Percentiles rank a stretch among this genome's conserved stretches.
Evolutionary conservation across 192 early-diverging fungal species (phyloP).

Genomic region (Geosiphon pyriformis): DNA sequence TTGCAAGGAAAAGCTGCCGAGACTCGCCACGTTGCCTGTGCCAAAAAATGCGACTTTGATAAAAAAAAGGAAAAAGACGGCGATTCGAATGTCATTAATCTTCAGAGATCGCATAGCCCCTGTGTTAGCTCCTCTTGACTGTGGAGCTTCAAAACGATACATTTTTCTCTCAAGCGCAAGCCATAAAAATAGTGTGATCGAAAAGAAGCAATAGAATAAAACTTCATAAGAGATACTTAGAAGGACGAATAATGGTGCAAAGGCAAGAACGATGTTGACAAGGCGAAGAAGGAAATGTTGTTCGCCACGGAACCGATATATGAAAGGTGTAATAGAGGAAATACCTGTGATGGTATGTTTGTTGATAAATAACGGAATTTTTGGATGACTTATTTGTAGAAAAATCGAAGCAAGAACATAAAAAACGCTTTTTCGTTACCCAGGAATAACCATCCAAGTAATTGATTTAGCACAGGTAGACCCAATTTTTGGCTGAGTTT

Average conservation of each 20-base stretch:
- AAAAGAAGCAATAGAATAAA: conserved; percentile 83
- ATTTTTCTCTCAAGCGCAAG: conserved; percentile 64
- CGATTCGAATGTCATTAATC: conserved; percentile 53
- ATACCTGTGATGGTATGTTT: conserved; percentile 42
- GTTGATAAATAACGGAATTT: too few relatives aligned
- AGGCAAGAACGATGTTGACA: conserved; percentile 76
- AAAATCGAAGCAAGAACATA: too few relatives aligned
- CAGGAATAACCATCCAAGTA: conserved; percentile 59
- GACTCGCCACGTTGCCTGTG: conserved; percentile 88
- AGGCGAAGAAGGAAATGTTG: conserved; percentile 80
- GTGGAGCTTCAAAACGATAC: conserved; percentile 26
- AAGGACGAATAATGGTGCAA: conserved; percentile 80
- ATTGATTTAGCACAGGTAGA: conserved; percentile 64
- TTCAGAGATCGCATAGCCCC: conserved; percentile 31
- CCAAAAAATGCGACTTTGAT: conserved; percentile 95
- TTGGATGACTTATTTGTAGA: too few relatives aligned
- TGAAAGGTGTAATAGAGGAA: conserved; percentile 52
- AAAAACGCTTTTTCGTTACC: too few relatives aligned
- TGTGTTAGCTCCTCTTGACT: neutral
- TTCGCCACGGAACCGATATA: conserved; percentile 51
- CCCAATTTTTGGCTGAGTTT: conserved; percentile 55
- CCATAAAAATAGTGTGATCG: conserved; percentile 68
- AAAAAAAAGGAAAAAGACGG: conserved; percentile 80
- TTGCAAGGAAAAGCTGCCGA: conserved; percentile 80
- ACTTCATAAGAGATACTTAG: conserved; percentile 89